A percentile compares a stretch with the other conserved stretches of the same genome.
Conservation (phyloP, 495 filamentous ascomycete species). For the Talaromyces stipitatus region DNA sequence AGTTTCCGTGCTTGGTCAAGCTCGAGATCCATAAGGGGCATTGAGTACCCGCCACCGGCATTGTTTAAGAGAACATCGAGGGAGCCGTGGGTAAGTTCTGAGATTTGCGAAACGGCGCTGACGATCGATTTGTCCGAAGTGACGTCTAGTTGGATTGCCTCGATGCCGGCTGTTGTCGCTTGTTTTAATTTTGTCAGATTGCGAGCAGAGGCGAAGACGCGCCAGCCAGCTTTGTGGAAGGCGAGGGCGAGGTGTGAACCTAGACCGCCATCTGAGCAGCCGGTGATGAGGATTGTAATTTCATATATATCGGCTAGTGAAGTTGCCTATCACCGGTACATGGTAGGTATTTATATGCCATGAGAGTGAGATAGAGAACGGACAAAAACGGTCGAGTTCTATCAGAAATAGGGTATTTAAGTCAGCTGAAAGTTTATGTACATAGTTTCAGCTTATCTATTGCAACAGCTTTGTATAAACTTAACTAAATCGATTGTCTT, state of each 20-base stretch:
- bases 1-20: constrained; percentile 24
- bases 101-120: background rate
- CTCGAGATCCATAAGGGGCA: constrained; percentile 27
- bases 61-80: constrained; percentile 38
- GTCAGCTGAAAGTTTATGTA: no score
- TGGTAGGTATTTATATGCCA: no score
- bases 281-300: constrained; percentile 36
- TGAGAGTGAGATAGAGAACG: no score
- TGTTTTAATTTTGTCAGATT: constrained; percentile 28
- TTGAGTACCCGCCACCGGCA: constrained; percentile 22
- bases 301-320: no score
- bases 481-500: no score
- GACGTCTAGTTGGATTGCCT: constrained; percentile 27
- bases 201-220: constrained; percentile 43
- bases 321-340: no score
- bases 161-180: constrained; percentile 15
- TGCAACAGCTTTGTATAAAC: no score
- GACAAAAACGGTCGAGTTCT: background rate
- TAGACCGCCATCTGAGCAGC: constrained; percentile 37
- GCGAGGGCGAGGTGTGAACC: constrained; percentile 30
- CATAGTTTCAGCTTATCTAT: no score
- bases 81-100: constrained; percentile 8
- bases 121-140: constrained; percentile 21
- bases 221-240: constrained; percentile 26
- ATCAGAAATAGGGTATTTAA: background rate